phyloP scores from a whole-genome alignment of 2,329 filamentous ascomycete genomes.

The Boeremia lycopersici region DNA sequence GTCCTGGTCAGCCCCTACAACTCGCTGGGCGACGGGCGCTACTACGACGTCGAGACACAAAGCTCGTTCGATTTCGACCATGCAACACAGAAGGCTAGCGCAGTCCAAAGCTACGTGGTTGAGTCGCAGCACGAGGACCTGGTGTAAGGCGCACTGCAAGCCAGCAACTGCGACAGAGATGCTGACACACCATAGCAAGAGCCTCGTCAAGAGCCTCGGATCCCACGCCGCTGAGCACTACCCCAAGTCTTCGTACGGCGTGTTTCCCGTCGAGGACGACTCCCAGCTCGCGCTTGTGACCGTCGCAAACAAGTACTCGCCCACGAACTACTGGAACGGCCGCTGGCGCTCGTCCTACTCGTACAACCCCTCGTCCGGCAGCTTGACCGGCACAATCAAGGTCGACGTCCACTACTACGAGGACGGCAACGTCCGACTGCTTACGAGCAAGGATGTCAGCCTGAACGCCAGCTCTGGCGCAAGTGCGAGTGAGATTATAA shows the following conservation, averaged over 20 bases:
- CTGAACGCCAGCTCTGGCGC: conserved; percentile 63
- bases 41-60: conserved; percentile 88
- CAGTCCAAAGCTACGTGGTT: conserved; percentile 76
- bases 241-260: conserved; percentile 77
- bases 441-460: conserved; percentile 80
- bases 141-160: conserved; percentile 64
- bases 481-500: conserved; percentile 71
- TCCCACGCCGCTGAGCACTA: conserved; percentile 88
- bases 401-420: conserved; percentile 99
- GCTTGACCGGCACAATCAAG: conserved; percentile 79
- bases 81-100: conserved; percentile 80
- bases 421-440: conserved; percentile 92
- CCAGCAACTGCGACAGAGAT: background rate
- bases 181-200: conserved; percentile 65
- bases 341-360: conserved; percentile 92
- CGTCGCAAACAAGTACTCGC: conserved; percentile 96
- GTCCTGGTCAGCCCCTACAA: conserved; percentile 87
- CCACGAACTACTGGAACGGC: conserved; percentile 98
- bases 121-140: conserved; percentile 79
- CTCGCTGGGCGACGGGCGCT: conserved; percentile 77
- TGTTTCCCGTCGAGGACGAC: conserved; percentile 80
- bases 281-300: conserved; percentile 79
- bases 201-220: conserved; percentile 76
- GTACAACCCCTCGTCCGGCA: conserved; percentile 69
- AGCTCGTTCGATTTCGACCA: conserved; percentile 92